Conservation (phyloP, 2,329 filamentous ascomycete species). For the Ophiostoma quercus region DNA sequence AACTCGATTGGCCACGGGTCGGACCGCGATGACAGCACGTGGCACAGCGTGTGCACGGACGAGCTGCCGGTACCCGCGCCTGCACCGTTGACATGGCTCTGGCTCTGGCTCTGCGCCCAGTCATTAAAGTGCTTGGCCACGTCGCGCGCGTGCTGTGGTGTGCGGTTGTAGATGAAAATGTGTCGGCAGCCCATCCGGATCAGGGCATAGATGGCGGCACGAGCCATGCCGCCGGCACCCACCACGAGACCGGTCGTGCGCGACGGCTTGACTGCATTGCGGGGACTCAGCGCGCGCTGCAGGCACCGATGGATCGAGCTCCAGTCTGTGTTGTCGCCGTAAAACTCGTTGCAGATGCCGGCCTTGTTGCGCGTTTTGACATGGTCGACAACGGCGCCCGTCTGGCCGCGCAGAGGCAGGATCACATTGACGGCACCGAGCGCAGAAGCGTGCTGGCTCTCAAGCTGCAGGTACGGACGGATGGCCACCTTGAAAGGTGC, state of each 20-base stretch:
- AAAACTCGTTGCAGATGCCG: conserved; percentile 57
- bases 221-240: conserved; percentile 65
- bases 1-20: conserved; percentile 59
- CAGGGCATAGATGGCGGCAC: conserved; percentile 68
- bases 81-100: conserved; percentile 27
- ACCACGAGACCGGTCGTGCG: conserved; percentile 53
- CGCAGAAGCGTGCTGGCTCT: conserved; percentile 62
- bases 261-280: conserved; percentile 53
- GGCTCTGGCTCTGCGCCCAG: conserved; percentile 38
- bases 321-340: conserved; percentile 49
- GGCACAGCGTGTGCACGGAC: conserved; percentile 37
- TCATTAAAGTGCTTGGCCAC: conserved; percentile 64
- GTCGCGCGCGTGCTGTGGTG: conserved; percentile 52
- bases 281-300: conserved; percentile 62
- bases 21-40: conserved; percentile 52
- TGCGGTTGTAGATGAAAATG: conserved; percentile 68
- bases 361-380: conserved; percentile 55
- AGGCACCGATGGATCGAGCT: conserved; percentile 50
- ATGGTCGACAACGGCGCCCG: conserved; percentile 43
- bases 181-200: conserved; percentile 67
- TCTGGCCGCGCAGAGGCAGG: conserved; percentile 56
- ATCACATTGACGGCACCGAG: conserved; percentile 70
- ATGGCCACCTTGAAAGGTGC: conserved; percentile 67
- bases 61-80: not conserved
- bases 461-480: conserved; percentile 57